A percentile compares a stretch with the other conserved stretches of the same genome.
These are phyloP conservation scores for Poteriospumella lacustris DNA, from an alignment of 108 stramenopile genomes.

Conservation along the genomic window DNA sequence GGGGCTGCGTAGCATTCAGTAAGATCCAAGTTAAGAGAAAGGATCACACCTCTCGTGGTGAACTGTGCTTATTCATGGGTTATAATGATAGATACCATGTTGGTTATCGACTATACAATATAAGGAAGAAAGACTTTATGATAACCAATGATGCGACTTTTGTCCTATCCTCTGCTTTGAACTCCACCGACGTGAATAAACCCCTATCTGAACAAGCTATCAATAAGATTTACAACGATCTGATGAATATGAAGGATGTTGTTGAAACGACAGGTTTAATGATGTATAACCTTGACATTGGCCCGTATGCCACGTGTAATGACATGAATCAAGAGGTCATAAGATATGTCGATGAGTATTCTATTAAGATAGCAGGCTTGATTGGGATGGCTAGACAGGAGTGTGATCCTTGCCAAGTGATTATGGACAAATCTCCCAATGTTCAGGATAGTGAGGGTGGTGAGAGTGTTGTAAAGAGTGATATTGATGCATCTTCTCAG, in stretches of 20 bases:
- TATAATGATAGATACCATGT: too few relatives aligned
- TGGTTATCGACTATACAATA: too few relatives aligned
- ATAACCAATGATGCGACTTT: too few relatives aligned
- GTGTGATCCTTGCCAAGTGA: too few relatives aligned
- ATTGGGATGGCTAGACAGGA: background rate
- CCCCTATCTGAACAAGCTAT: background rate
- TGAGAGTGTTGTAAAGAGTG: background rate
- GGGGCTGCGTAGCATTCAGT: background rate
- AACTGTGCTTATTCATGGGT: background rate
- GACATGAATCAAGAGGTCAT: background rate
- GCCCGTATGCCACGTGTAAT: background rate
- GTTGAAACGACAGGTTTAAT: background rate
- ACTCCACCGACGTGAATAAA: background rate
- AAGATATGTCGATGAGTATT: background rate
- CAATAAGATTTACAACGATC: background rate
- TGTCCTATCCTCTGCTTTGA: too few relatives aligned
- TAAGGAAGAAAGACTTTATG: too few relatives aligned
- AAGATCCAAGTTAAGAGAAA: conserved; percentile 14
- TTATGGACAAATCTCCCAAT: too few relatives aligned
- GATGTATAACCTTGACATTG: background rate
- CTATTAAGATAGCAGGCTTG: background rate
- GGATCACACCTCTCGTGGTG: background rate
- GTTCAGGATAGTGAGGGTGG: background rate
- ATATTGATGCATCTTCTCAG: conserved; percentile 8
- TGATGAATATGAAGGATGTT: background rate